A percentile compares a stretch with the other conserved stretches of the same genome.
Evolutionary conservation across 805 yeast genomes (phyloP).

Genomic region (Isabelozyma gotoi): DNA sequence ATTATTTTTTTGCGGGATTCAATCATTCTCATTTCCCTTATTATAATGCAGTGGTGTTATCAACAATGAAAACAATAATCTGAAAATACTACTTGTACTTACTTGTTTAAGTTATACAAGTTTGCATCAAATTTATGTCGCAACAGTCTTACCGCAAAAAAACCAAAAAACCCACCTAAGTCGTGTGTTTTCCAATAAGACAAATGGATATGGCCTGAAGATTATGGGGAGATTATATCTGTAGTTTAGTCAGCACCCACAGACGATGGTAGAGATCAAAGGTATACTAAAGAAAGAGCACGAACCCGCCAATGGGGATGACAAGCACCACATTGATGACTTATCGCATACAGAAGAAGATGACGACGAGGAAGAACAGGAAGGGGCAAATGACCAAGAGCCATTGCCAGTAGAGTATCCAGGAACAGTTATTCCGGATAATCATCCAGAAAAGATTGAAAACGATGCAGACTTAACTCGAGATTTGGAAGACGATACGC

Average conservation of each 20-base stretch:
- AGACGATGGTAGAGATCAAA: slow-evolving; percentile 7
- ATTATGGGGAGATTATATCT: neutral
- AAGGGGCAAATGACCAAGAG: slow-evolving; percentile 22
- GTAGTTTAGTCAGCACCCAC: slow-evolving; percentile 5
- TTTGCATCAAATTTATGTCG: too few species aligned
- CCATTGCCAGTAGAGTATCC: slow-evolving; percentile 42
- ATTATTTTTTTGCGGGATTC: too few species aligned
- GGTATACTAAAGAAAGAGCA: slow-evolving; percentile 19
- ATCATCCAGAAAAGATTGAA: slow-evolving; percentile 53
- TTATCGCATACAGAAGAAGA: slow-evolving; percentile 18
- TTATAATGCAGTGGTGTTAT: too few species aligned
- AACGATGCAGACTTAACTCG: slow-evolving; percentile 68
- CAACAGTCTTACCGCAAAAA: too few species aligned
- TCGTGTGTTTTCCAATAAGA: too few species aligned
- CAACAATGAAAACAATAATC: too few species aligned
- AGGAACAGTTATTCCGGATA: slow-evolving; percentile 46
- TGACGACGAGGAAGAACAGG: slow-evolving; percentile 19
- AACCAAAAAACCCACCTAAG: too few species aligned
- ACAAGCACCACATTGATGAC: neutral
- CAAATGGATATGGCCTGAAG: neutral
- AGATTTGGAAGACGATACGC: slow-evolving; percentile 56
- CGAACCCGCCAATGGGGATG: slow-evolving; percentile 2
- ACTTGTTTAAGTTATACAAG: too few species aligned
- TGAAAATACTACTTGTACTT: too few species aligned
- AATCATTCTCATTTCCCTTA: too few species aligned